A percentile compares a stretch with the other conserved stretches of the same genome.
phyloP scores from a whole-genome alignment of 768 basidiomycete genomes.

The Tulasnella calospora region DNA sequence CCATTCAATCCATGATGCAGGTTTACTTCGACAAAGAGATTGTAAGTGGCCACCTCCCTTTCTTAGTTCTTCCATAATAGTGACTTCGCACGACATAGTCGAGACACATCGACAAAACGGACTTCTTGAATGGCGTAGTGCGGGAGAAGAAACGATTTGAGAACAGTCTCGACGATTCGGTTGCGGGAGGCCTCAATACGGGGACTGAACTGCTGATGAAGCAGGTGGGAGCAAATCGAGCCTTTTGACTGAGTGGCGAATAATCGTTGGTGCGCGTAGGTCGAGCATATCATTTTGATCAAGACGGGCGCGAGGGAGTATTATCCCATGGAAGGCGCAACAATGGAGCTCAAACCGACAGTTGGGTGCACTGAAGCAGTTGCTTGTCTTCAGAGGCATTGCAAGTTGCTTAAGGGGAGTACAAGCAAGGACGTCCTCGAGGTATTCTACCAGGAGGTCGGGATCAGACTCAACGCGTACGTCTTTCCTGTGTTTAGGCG shows the following conservation, averaged over 20 bases:
- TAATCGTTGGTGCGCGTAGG: slow-evolving; percentile 46
- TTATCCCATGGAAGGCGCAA: slow-evolving; percentile 75
- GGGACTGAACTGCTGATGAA: slow-evolving; percentile 95
- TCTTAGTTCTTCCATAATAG: no score
- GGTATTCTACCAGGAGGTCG: slow-evolving; percentile 97
- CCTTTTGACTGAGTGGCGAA: not conserved
- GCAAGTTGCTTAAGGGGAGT: slow-evolving; percentile 83
- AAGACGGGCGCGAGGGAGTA: slow-evolving; percentile 83
- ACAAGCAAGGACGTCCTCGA: slow-evolving; percentile 95
- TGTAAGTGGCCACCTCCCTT: slow-evolving; percentile 41
- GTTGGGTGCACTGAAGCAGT: slow-evolving; percentile 86
- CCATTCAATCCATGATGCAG: slow-evolving; percentile 94
- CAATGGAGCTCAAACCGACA: slow-evolving; percentile 80
- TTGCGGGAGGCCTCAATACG: slow-evolving; percentile 88
- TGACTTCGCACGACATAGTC: slow-evolving; percentile 44
- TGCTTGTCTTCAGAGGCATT: slow-evolving; percentile 82
- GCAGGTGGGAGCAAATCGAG: slow-evolving; percentile 50
- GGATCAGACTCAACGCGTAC: slow-evolving; percentile 78
- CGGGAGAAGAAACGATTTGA: slow-evolving; percentile 97
- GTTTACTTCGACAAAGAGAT: slow-evolving; percentile 98
- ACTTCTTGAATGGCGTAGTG: slow-evolving; percentile 88
- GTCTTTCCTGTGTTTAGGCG: slow-evolving; percentile 33
- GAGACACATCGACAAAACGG: slow-evolving; percentile 83
- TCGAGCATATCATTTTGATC: slow-evolving; percentile 86
- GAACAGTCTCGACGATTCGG: slow-evolving; percentile 84